Base-by-base conservation (phyloP, 2,329 filamentous ascomycete species). In the Fusarium neocosmosporiellum region DNA sequence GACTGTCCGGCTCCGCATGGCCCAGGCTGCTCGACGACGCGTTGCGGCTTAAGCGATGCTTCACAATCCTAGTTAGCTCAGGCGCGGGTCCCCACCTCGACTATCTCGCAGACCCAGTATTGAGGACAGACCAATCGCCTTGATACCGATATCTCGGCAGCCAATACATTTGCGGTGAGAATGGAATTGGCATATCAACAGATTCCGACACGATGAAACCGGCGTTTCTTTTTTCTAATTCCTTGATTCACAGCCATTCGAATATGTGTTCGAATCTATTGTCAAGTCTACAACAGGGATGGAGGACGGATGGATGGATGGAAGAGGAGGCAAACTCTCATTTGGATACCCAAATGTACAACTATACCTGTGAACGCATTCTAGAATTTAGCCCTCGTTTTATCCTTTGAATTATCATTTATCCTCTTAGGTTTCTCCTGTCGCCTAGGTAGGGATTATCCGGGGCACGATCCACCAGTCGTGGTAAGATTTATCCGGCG, bases 391-490 rank as follows among this genome's bases (percentile, higher is more conserved):
- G 27, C 37, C 37, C 46, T 31, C 46, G 11, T n/a, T 48, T 50
- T 31, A 13, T 31, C 46, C 27, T 14, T 50, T 31, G 18, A 31
- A 14, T 50, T 50, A 50, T 67, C 60, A 27, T 67, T 67, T 64
- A 67, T 46, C 43, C 54, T 50, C 37, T 29, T 27, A 43, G 13
- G 48, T 43, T 50, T 46, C 37, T 39, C 24, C 31, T 13, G 9
- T 63, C 39, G 24, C n/a, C 43, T 59, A 67, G 46, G 66, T 39
- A 57, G 77, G 65, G 50, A 77, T 73, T 20, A 90, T 73, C 77
- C 83, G 87, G 4, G 90, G 90, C 62, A 92, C 88, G 66, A 91
- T 83, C 90, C 90, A 92, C 87, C 88, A 92, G 75, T 88, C 85
- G 78, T 92, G 89, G 79, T 91, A 91, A 34, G 86, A 83, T 76